Conservation (phyloP, 2,329 filamentous ascomycete genomes). For the Xylariaceae sp. region DNA sequence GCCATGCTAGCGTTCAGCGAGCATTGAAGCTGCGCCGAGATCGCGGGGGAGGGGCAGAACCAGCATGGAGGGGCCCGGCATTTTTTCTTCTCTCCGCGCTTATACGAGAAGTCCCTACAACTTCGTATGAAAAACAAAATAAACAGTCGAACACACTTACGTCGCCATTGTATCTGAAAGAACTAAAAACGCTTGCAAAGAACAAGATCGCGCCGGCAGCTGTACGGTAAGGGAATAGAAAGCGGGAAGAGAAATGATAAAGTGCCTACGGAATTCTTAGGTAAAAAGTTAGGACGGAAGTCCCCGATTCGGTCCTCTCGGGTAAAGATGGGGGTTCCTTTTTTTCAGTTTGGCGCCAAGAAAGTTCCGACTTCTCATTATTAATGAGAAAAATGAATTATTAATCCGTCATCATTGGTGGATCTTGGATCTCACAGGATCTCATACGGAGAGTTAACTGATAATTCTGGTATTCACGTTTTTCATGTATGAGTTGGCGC, state of each 20-base stretch:
- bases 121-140: neutral
- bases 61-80: no score
- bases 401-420: neutral
- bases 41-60: constrained; percentile 28
- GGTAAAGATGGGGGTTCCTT: neutral
- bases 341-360: no score
- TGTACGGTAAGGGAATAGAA: neutral
- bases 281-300: neutral
- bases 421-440: neutral
- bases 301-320: neutral
- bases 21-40: constrained; percentile 1
- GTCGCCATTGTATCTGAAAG: constrained; percentile 28
- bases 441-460: neutral
- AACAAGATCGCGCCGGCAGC: neutral
- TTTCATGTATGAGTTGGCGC: neutral
- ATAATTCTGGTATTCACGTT: neutral
- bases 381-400: neutral
- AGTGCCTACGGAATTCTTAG: neutral
- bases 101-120: no score
- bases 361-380: no score
- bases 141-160: constrained; percentile 21
- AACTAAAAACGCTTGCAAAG: no score
- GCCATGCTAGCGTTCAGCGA: neutral
- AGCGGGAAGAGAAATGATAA: neutral
- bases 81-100: no score